These are phyloP conservation scores for Panus rudis DNA, from an alignment of 768 basidiomycete genomes.

Conservation along the genomic window DNA sequence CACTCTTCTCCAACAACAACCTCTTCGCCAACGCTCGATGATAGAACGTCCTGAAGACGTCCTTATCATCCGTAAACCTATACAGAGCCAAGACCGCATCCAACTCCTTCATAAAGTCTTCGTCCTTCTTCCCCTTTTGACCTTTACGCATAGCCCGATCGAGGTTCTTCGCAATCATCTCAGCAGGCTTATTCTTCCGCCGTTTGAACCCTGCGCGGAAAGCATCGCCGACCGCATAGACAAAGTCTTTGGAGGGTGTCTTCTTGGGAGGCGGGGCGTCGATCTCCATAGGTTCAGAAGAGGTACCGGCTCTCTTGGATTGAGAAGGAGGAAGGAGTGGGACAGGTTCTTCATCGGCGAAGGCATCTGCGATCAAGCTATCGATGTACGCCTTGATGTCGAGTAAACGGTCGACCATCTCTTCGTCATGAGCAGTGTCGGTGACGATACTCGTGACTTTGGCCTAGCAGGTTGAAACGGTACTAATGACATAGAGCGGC, in stretches of 20 bases:
- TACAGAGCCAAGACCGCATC: constrained; percentile 69
- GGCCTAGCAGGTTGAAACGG: constrained; percentile 29
- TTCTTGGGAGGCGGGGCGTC: constrained; percentile 11
- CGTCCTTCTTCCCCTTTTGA: constrained; percentile 61
- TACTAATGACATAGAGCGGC: neutral
- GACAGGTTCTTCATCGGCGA: constrained; percentile 36
- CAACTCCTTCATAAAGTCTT: constrained; percentile 54
- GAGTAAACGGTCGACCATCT: constrained; percentile 72
- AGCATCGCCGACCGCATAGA: constrained; percentile 63
- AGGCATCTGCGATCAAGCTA: constrained; percentile 40
- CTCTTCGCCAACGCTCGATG: constrained; percentile 84
- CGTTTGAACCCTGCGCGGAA: constrained; percentile 71
- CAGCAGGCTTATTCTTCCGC: constrained; percentile 77
- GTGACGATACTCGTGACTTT: constrained; percentile 60
- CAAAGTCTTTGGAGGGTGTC: constrained; percentile 46
- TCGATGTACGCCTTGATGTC: constrained; percentile 58
- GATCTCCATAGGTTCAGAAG: constrained; percentile 3
- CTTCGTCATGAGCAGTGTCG: constrained; percentile 55
- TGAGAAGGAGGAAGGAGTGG: constrained; percentile 28
- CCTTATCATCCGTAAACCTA: constrained; percentile 85
- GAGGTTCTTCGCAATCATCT: constrained; percentile 88
- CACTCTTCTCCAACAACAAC: constrained; percentile 74
- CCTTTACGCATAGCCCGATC: constrained; percentile 85
- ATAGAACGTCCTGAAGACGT: constrained; percentile 92
- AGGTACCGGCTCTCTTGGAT: constrained; percentile 7